Evolutionary conservation across 2,329 filamentous ascomycete genomes (phyloP).

Genomic region (Sphaerulina musiva): DNA sequence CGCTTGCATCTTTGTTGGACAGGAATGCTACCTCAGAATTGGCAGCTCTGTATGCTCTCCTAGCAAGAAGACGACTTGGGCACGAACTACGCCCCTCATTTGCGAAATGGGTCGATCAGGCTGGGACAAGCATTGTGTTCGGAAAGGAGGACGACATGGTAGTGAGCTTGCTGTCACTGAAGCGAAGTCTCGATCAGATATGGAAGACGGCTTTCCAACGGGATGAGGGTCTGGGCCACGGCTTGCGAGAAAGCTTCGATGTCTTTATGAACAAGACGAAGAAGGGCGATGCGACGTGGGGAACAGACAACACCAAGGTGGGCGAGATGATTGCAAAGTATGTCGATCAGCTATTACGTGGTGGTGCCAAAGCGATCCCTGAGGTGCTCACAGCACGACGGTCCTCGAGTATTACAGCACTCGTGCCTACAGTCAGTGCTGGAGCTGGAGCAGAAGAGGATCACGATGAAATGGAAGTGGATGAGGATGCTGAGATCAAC

Average conservation of each 20-base stretch:
- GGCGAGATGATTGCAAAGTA: constrained; percentile 99
- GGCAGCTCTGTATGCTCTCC: constrained; percentile 68
- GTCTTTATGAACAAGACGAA: constrained; percentile 85
- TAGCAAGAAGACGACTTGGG: constrained; percentile 66
- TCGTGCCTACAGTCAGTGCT: constrained; percentile 48
- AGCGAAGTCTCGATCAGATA: constrained; percentile 69
- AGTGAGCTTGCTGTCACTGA: constrained; percentile 69
- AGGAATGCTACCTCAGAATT: constrained; percentile 63
- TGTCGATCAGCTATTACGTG: constrained; percentile 79
- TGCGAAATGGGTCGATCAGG: constrained; percentile 67
- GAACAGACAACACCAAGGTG: constrained; percentile 82
- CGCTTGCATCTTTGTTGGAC: constrained; percentile 66
- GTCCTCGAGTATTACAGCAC: constrained; percentile 38
- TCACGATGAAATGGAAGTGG: constrained; percentile 57
- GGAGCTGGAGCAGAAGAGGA: constrained; percentile 54
- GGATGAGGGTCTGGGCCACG: constrained; percentile 69
- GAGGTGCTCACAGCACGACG: constrained; percentile 51
- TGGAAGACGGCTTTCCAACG: constrained; percentile 69
- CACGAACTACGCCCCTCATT: constrained; percentile 66
- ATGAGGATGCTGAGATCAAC: constrained; percentile 89
- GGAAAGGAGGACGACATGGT: constrained; percentile 81
- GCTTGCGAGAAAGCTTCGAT: constrained; percentile 77
- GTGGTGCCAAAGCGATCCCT: constrained; percentile 77
- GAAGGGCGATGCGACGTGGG: constrained; percentile 63
- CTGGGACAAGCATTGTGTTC: constrained; percentile 71